A percentile compares a stretch with the other conserved stretches of the same genome.
Conservation (phyloP, 2,329 filamentous ascomycete species). For the Penicillium sp. region DNA sequence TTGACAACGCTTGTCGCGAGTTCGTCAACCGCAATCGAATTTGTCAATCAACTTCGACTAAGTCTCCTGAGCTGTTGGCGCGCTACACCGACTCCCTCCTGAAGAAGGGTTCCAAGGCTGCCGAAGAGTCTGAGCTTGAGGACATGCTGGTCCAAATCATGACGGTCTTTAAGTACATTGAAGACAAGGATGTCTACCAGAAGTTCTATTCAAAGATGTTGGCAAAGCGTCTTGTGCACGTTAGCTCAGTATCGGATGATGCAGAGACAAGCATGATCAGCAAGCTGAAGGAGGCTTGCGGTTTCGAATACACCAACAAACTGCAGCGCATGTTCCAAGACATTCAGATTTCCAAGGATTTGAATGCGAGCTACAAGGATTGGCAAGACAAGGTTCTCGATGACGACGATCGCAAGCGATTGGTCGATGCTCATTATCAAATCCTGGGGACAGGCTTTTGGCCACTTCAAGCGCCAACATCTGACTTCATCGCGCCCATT, state of each 20-base stretch:
- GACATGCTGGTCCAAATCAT: conserved; percentile 86
- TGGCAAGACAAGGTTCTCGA: conserved; percentile 63
- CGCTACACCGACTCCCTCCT: conserved; percentile 92
- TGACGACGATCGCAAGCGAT: conserved; percentile 58
- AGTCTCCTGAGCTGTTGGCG: conserved; percentile 87
- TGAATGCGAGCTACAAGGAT: conserved; percentile 83
- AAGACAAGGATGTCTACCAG: conserved; percentile 99
- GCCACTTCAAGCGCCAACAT: conserved; percentile 81
- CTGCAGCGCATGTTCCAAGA: conserved; percentile 99
- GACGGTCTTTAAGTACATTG: conserved; percentile 99
- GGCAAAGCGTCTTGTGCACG: conserved; percentile 88
- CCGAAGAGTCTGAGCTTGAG: conserved; percentile 91
- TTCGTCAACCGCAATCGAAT: conserved; percentile 98
- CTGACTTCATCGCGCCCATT: conserved; percentile 78
- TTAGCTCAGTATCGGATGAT: conserved; percentile 91
- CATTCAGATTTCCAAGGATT: conserved; percentile 97
- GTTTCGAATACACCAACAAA: conserved; percentile 99
- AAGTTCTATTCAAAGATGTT: conserved; percentile 98
- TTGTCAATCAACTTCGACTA: conserved; percentile 87
- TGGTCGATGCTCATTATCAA: conserved; percentile 81
- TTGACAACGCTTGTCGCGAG: conserved; percentile 95
- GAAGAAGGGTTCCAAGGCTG: conserved; percentile 82
- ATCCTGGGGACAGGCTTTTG: conserved; percentile 96
- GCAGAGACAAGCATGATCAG: conserved; percentile 99
- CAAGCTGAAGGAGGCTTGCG: conserved; percentile 96